Conservation (phyloP, 2,329 filamentous ascomycete genomes). For the Metarhizium humberi region DNA sequence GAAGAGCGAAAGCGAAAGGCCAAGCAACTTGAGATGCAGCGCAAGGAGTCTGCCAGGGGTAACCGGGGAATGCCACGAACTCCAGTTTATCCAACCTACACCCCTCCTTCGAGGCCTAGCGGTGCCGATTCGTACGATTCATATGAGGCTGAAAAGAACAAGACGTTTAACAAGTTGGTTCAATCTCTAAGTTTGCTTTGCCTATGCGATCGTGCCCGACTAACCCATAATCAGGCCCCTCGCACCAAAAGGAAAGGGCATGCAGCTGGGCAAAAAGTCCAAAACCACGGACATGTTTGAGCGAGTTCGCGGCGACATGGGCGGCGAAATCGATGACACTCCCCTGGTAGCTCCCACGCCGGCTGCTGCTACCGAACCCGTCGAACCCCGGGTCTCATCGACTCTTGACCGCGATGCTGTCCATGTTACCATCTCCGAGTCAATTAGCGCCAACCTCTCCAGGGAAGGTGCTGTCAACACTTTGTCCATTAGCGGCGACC, state of each 20-base stretch:
- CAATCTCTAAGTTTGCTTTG: neutral
- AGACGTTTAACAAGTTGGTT: conserved; percentile 67
- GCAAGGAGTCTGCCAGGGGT: conserved; percentile 83
- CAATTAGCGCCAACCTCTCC: conserved; percentile 82
- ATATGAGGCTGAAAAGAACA: conserved; percentile 97
- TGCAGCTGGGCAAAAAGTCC: conserved; percentile 98
- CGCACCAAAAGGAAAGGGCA: conserved; percentile 85
- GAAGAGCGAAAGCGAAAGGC: conserved; percentile 98
- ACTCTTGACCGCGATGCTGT: conserved; percentile 75
- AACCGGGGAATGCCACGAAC: conserved; percentile 62
- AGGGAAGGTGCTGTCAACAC: conserved; percentile 81
- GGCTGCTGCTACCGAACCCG: conserved; percentile 37
- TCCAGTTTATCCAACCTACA: conserved; percentile 83
- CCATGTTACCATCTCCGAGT: conserved; percentile 78
- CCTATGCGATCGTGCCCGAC: neutral
- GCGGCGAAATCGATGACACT: conserved; percentile 70
- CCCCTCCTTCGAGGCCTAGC: conserved; percentile 63
- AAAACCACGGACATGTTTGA: conserved; percentile 98
- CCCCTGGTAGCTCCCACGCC: conserved; percentile 58
- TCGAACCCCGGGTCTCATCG: conserved; percentile 50
- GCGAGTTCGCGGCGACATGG: conserved; percentile 83
- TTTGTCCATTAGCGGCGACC: conserved; percentile 82
- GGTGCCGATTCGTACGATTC: conserved; percentile 79
- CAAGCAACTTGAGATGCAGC: conserved; percentile 97
- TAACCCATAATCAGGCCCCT: conserved; percentile 32